A percentile compares a stretch with the other conserved stretches of the same genome.
Conservation (phyloP, 225 moss, liverwort and hornwort genomes). For the Physcomitrium patens region DNA sequence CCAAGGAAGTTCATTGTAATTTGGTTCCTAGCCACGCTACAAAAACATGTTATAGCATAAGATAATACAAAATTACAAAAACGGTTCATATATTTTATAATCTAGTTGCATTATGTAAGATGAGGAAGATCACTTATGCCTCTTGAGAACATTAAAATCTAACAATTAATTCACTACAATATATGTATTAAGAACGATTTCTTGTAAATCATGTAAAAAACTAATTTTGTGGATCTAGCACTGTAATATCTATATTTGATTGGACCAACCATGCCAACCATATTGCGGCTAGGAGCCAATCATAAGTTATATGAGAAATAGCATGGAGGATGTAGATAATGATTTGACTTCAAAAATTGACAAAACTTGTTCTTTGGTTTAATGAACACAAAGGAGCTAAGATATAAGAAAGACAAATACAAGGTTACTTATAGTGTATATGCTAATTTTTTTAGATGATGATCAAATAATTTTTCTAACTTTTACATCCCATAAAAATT, state of each 20-base stretch:
- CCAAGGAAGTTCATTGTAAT: too few relatives aligned
- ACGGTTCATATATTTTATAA: neutral
- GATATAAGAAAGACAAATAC: conserved; percentile 1
- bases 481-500: conserved; percentile 35
- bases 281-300: neutral
- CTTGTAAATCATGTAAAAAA: neutral
- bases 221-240: neutral
- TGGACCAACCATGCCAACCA: neutral
- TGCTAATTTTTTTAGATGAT: neutral
- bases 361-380: neutral
- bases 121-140: neutral
- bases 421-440: neutral
- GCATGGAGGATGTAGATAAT: neutral
- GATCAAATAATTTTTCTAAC: neutral
- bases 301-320: neutral
- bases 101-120: conserved; percentile 23
- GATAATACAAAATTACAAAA: neutral
- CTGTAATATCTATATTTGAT: neutral
- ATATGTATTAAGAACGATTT: conserved; percentile 1
- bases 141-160: too few relatives aligned
- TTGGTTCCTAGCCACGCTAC: too few relatives aligned
- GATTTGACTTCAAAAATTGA: neutral
- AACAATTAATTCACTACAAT: conserved; percentile 13
- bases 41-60: too few relatives aligned
- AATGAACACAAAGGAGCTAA: neutral